Evolutionary conservation across 2,329 filamentous ascomycete species (phyloP).

Genomic region (Pseudogymnoascus verrucosus): DNA sequence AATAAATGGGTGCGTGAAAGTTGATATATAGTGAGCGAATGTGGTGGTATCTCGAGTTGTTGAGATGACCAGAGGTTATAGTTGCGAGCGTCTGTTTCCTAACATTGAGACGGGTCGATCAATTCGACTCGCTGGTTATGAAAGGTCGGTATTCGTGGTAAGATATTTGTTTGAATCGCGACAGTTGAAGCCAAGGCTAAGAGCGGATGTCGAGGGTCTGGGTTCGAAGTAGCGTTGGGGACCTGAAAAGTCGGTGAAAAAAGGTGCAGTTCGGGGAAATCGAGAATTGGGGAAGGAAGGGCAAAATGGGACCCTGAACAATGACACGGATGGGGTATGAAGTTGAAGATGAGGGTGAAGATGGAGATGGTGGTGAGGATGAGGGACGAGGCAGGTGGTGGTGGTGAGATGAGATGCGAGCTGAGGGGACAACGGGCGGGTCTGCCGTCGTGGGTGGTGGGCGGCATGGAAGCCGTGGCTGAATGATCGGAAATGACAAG

Average conservation of each 20-base stretch:
- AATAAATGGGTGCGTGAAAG: not conserved
- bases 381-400: not conserved
- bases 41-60: not conserved
- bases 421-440: not conserved
- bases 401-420: slow-evolving; percentile 7
- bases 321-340: not conserved
- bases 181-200: not conserved
- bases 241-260: slow-evolving; percentile 2
- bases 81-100: not conserved
- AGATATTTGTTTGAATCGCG: not conserved
- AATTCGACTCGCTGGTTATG: not conserved
- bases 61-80: slow-evolving; percentile 1
- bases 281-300: not conserved
- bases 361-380: not conserved
- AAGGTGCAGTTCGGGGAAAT: not conserved
- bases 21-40: not conserved
- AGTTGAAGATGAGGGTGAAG: not conserved
- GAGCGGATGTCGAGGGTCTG: not conserved
- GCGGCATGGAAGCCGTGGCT: slow-evolving; percentile 7
- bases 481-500: slow-evolving; percentile 5
- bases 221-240: slow-evolving; percentile 1
- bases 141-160: not conserved
- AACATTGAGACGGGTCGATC: not conserved
- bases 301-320: not conserved
- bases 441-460: not conserved